Evolutionary conservation across 805 yeast genomes (phyloP), one percentile per base, ranked within the genome.

Genomic region (Ogataea angusta): DNA sequence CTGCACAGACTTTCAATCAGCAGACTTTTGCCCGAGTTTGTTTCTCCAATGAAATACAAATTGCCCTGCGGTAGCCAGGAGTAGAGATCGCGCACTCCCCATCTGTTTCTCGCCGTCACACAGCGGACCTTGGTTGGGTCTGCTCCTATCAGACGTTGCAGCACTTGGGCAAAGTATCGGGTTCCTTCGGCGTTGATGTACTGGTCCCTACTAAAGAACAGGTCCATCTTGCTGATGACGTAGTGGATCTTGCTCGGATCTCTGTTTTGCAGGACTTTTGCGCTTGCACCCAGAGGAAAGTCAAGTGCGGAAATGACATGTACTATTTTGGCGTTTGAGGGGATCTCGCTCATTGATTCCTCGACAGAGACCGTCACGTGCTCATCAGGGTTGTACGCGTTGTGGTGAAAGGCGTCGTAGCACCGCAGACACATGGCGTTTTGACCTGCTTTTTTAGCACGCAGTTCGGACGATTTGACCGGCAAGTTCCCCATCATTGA

Each of bases 1-100:
- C 46, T 43, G 4, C 56, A 36, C n/a, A 82, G 47, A 14, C 77
- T 53, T 48, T 72, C 75, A 1, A 82, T 67, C 26, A 85, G 49
- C 2, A 82, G 69, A 2, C 87, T 78, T 56, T 85, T 85, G 1
- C 95, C 95, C 10, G 76, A 70, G 53, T 85, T 85, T 9, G 82
- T 78, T 43, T 70, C 71, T 1, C 95, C 95, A 15, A 84, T 63
- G 22, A 85, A 59, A 52, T 75, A 80, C 6, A 74, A 57, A 23
- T 64, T 61, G 8, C 49, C 53, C 26, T 56, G 53, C 4, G 68
- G 67, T 6, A 82, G 52, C 6, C 51, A 51, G 1, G 60, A 50
- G 7, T 68, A 47, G 2, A 83, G 52, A 1, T 55, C 50, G 1
- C 63, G 52, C 2, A 75, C 52, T 23, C 74, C 70, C 89, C 89